A percentile compares a stretch with the other conserved stretches of the same genome.
phyloP scores from a whole-genome alignment of 768 basidiomycete genomes.

The Suillus ampliporus region DNA sequence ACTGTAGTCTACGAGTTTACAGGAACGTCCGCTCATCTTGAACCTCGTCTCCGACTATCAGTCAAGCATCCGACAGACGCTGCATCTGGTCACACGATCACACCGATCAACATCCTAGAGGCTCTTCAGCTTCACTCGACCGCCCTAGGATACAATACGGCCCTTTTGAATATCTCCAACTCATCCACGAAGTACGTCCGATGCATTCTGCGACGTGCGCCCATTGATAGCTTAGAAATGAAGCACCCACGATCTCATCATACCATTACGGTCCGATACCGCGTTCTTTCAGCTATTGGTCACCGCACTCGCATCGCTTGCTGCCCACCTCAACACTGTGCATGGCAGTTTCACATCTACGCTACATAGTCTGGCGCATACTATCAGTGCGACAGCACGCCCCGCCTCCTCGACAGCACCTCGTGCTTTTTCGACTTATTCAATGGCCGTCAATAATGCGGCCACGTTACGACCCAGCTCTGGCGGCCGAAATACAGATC shows the following conservation, averaged over 20 bases:
- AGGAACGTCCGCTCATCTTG: conserved; percentile 50
- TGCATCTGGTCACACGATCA: conserved; percentile 13
- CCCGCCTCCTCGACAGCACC: conserved; percentile 38
- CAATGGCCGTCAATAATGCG: conserved; percentile 24
- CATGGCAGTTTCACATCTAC: conserved; percentile 54
- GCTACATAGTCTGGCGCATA: conserved; percentile 51
- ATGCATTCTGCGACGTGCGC: not conserved
- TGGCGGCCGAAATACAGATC: conserved; percentile 51
- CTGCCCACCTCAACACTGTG: conserved; percentile 55
- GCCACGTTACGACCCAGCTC: conserved; percentile 45
- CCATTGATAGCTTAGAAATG: not conserved
- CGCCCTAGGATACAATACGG: not conserved
- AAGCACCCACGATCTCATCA: conserved; percentile 59
- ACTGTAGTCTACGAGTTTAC: conserved; percentile 63
- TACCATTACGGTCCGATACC: conserved; percentile 80
- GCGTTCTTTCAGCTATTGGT: conserved; percentile 82
- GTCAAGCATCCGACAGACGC: conserved; percentile 30
- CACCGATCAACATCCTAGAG: conserved; percentile 18
- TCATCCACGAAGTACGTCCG: conserved; percentile 1
- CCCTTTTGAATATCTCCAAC: not conserved
- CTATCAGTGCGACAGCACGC: conserved; percentile 38
- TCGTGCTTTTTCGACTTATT: conserved; percentile 40
- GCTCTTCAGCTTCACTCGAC: conserved; percentile 12
- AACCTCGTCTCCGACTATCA: conserved; percentile 63
- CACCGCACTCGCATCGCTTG: conserved; percentile 60